Base-by-base conservation (phyloP, 1,284 basidiomycete genomes). In the Peniophora sp. region DNA sequence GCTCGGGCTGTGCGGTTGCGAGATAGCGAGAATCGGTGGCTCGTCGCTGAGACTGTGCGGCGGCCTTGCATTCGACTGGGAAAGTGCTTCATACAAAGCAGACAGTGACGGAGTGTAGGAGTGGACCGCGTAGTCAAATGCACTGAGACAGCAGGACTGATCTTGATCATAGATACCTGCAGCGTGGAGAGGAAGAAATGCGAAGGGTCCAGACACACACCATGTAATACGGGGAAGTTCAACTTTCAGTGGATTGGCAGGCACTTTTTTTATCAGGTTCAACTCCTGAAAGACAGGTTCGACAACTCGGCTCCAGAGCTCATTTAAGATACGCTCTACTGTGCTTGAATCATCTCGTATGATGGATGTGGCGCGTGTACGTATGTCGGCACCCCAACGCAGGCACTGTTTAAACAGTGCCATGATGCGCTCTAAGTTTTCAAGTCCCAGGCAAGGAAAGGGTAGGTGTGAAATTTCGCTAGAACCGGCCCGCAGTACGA, bases 181-280 rank as follows among this genome's bases (percentile, higher is more conserved):
- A 9, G 60, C 60, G 39, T 62, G 60, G 17, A 62, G 50, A 12
- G 60, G 59, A n/a, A 61, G 53, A 14, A 53, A 54, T 16, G 58
- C 51, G 2, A 62, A 51, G 10, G 55, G 53, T 16, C 60, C 60
- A 11, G 60, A 58, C 6, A 55, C 52, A 34, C 57, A 59, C 57
- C 59, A 61, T 53, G 55, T 58, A 2, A 61, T 45, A 5, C 58
- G 59, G 9, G 50, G 52, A 14, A 39, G 47, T 11, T 48, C 34
- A 35, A 11, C 16, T 11, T 3, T 6, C 17, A 41, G 3, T 10
- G 32, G 16, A 48, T 3, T 23, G 41, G 51, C 2, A n/a, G 43
- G 1, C 11, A 50, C 39, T 16, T 49, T 24, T 16, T 16, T 25
- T 3, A 20, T 23, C 10, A 45, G 20, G n/a, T n/a, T n/a, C 8